These are phyloP conservation scores for Geum urbanum DNA, from an alignment of 306 rosid genomes.

Conservation along the genomic window DNA sequence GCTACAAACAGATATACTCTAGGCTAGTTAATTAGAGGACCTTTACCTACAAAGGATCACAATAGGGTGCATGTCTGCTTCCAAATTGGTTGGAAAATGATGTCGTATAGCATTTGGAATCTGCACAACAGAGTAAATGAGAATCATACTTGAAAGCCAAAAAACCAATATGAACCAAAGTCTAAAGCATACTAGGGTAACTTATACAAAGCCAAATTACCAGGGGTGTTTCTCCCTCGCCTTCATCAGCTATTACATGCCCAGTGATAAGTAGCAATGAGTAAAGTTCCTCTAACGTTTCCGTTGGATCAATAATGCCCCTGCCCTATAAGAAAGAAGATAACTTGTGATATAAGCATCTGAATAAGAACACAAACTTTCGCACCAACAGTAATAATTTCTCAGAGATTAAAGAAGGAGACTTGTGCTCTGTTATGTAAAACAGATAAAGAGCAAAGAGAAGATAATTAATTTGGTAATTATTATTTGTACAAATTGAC, in stretches of 20 bases:
- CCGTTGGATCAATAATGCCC: slow-evolving; percentile 68
- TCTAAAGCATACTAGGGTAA: neutral
- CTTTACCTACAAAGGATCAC: slow-evolving; percentile 74
- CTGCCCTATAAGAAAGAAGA: slow-evolving; percentile 64
- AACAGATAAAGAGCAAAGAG: neutral
- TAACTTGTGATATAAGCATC: slow-evolving; percentile 32
- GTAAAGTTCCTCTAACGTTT: slow-evolving; percentile 88
- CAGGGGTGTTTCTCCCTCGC: slow-evolving; percentile 91
- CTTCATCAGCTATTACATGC: slow-evolving; percentile 91
- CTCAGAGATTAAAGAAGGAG: neutral
- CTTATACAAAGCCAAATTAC: slow-evolving; percentile 30
- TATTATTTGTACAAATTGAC: neutral
- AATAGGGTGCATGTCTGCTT: slow-evolving; percentile 77
- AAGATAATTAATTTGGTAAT: neutral
- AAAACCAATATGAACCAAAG: neutral
- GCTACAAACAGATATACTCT: neutral
- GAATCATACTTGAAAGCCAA: neutral
- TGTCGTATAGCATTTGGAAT: slow-evolving; percentile 71
- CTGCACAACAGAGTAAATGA: slow-evolving; percentile 36
- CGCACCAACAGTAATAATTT: neutral
- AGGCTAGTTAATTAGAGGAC: slow-evolving; percentile 6
- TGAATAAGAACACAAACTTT: neutral
- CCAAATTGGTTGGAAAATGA: slow-evolving; percentile 55
- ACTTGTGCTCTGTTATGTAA: neutral
- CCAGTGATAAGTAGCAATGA: slow-evolving; percentile 80